Conservation (phyloP, 306 rosid genomes). For the Fagus sylvatica region DNA sequence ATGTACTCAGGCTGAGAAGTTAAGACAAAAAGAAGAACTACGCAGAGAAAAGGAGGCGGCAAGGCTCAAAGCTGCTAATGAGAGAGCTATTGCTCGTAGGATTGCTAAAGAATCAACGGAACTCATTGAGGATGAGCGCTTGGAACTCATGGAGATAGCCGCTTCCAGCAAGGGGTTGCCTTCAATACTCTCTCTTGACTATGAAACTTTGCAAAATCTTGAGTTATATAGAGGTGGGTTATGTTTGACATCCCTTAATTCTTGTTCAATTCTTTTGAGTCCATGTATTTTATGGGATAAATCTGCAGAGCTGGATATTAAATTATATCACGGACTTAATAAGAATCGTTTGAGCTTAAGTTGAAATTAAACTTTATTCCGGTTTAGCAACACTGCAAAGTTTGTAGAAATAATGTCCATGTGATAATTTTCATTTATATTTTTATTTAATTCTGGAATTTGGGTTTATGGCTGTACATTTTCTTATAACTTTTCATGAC, state of each 20-base stretch:
- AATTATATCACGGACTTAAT: background rate
- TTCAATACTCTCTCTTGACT: slow-evolving; percentile 59
- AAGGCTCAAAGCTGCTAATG: slow-evolving; percentile 70
- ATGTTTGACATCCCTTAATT: background rate
- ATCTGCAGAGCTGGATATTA: background rate
- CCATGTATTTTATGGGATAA: slow-evolving; percentile 5
- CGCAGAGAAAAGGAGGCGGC: slow-evolving; percentile 69
- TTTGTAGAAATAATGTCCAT: background rate
- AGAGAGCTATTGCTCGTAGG: slow-evolving; percentile 70
- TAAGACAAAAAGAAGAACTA: slow-evolving; percentile 69
- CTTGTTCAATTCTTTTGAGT: slow-evolving; percentile 10
- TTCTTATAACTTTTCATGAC: background rate
- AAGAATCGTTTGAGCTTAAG: background rate
- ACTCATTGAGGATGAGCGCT: slow-evolving; percentile 71
- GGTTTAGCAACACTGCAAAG: background rate
- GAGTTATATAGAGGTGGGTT: slow-evolving; percentile 56
- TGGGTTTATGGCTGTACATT: background rate
- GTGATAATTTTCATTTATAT: background rate
- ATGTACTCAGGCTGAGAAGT: slow-evolving; percentile 58
- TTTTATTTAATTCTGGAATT: background rate
- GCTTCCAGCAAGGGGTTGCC: slow-evolving; percentile 64
- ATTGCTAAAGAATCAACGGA: slow-evolving; percentile 69
- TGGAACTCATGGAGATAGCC: slow-evolving; percentile 82
- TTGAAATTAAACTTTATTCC: background rate
- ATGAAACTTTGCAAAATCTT: slow-evolving; percentile 61